Percentiles rank a stretch among this genome's conserved stretches.
Evolutionary conservation across 345 rosid genomes (phyloP).

Genomic region (Heritiera littoralis): DNA sequence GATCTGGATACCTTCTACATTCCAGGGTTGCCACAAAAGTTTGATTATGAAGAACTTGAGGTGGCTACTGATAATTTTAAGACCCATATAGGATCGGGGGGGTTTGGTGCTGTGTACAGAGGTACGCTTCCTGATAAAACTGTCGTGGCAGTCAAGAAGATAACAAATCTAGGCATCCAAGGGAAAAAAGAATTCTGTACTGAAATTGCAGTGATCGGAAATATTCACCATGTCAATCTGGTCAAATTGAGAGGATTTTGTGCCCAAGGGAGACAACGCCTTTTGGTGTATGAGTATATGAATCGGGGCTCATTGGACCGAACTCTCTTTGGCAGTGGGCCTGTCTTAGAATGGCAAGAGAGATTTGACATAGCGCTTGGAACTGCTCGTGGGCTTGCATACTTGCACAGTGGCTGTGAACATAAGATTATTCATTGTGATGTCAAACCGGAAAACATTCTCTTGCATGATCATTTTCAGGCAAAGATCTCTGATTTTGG

Average conservation of each 20-base stretch:
- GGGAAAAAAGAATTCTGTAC: conserved; percentile 81
- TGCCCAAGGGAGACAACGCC: conserved; percentile 57
- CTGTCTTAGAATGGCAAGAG: conserved; percentile 73
- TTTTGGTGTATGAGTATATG: conserved; percentile 80
- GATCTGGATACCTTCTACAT: conserved; percentile 72
- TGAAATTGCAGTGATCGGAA: conserved; percentile 74
- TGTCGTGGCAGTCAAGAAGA: conserved; percentile 67
- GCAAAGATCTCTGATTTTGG: conserved; percentile 77
- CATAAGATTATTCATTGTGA: conserved; percentile 76
- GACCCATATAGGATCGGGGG: conserved; percentile 68
- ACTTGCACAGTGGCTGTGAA: conserved; percentile 71
- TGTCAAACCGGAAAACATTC: conserved; percentile 75
- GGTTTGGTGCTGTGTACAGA: conserved; percentile 72
- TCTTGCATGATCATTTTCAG: conserved; percentile 62
- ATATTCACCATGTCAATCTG: conserved; percentile 70
- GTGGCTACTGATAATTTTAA: conserved; percentile 65
- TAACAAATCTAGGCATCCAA: conserved; percentile 55
- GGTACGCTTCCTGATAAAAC: conserved; percentile 55
- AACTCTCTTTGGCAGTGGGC: conserved; percentile 51
- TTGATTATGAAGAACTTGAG: conserved; percentile 58
- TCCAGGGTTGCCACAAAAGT: conserved; percentile 72
- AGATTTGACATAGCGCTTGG: conserved; percentile 71
- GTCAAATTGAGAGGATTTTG: conserved; percentile 83
- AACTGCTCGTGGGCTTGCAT: conserved; percentile 75
- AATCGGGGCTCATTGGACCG: conserved; percentile 66